Conservation (phyloP, 2,329 filamentous ascomycete genomes). For the Fusarium sp. region DNA sequence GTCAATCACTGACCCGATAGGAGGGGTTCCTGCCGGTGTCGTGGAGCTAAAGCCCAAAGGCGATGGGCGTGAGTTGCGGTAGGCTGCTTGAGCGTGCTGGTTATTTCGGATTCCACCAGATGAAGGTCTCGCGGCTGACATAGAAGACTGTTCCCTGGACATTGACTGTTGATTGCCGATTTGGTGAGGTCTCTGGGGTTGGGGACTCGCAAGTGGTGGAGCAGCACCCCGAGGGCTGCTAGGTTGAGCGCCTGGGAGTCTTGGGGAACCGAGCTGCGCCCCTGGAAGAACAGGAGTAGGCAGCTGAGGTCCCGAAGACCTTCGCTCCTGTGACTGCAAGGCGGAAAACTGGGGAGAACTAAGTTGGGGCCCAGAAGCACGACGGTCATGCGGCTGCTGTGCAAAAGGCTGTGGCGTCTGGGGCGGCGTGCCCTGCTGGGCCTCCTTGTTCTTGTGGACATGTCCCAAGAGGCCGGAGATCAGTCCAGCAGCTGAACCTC, state of each 20-base stretch:
- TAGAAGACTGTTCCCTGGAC: conserved; percentile 30
- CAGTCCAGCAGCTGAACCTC: conserved; percentile 47
- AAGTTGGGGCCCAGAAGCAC: conserved; percentile 13
- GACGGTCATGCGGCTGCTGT: conserved; percentile 21
- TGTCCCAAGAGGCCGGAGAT: conserved; percentile 47
- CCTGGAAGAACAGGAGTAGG: conserved; percentile 21
- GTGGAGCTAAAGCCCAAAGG: conserved; percentile 30
- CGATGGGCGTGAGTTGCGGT: conserved; percentile 29
- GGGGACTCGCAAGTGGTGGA: conserved; percentile 30
- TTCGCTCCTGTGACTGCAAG: conserved; percentile 11
- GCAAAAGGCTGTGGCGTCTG: conserved; percentile 25
- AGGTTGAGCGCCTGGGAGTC: conserved; percentile 4
- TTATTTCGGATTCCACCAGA: conserved; percentile 15
- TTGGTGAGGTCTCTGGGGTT: conserved; percentile 33
- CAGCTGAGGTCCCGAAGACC: conserved; percentile 15
- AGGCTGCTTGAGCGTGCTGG: conserved; percentile 21
- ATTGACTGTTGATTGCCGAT: conserved; percentile 21
- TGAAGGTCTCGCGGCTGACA: conserved; percentile 17
- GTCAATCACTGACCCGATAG: conserved; percentile 7
- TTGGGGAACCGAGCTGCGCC: conserved; percentile 12
- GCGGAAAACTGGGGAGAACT: neutral
- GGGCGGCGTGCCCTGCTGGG: conserved; percentile 4
- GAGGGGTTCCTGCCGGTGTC: conserved; percentile 29
- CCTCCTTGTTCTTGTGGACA: conserved; percentile 35
- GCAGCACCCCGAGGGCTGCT: neutral